Base-by-base conservation (phyloP, 106 monocot genomes). In the Dendrobium nobile region DNA sequence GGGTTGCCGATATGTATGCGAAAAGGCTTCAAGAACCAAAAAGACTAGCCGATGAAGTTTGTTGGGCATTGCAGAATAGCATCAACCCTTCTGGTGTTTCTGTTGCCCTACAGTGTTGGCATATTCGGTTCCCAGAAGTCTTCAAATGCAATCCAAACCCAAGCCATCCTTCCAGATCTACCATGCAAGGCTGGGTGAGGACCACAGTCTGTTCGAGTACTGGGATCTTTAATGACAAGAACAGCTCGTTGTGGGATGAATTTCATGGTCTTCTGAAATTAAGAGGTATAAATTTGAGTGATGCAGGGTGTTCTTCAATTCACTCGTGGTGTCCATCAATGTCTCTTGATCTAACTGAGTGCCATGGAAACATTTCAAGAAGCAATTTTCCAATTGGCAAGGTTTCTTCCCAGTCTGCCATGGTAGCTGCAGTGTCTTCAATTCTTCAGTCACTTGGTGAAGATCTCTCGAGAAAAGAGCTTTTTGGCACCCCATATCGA, bases 1-100 rank as follows among this genome's bases (percentile, higher is more conserved):
- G 98, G 61, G 98, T 99, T 40, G 88, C 95, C 17, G 92, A 91
- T 83, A 84, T 99, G 33, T 99, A 95, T 68, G 91, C 98, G 11
- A 93, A 90, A 80, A 89, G 98, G 72, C 88, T 99, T 59, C 98
- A 99, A 86, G 83, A 91, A 18, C 98, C 98, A 41, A 85, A 93
- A 59, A 89, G 88, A 47, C 91, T 99, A 6, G 91, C 93, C 0
- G 82, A 90, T 75, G 98, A 99, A 72, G 58, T 99, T 45, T 92
- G 92, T 79, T 75, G 79, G 17, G 98, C 98, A 27, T 31, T 99
- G 37, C 87, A 99, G 13, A 45, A 59, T 20, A 87, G 87, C 79
- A 91, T 99, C 59, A 80, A 82, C n/a, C 95, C 95, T 22, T 89
- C 87, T 75, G 98, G 98, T 42, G 95, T 99, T 42, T 95, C 87